A percentile compares a stretch with the other conserved stretches of the same genome.
These are phyloP conservation scores for Xylariaceae sp. DNA, from an alignment of 2,329 filamentous ascomycete species.

Conservation along the genomic window DNA sequence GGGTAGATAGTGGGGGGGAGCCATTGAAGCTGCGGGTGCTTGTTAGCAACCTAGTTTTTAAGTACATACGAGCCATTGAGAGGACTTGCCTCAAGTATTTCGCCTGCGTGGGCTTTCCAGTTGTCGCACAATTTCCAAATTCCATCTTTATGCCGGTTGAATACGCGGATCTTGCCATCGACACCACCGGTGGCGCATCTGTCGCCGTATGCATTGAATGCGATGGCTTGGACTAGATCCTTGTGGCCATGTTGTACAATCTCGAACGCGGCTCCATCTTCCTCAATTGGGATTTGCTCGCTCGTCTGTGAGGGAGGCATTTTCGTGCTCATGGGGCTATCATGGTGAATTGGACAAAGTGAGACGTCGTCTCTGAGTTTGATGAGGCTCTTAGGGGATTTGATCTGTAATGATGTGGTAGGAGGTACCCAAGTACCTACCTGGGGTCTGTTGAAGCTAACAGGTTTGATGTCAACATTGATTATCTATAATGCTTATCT, in stretches of 20 bases:
- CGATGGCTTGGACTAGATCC: constrained; percentile 80
- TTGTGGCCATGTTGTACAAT: constrained; percentile 75
- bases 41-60: constrained; percentile 19
- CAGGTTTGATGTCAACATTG: too few species aligned
- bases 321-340: constrained; percentile 7
- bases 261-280: constrained; percentile 54
- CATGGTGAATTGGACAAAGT: constrained; percentile 15
- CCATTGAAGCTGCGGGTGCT: constrained; percentile 75
- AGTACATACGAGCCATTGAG: neutral
- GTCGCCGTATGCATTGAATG: constrained; percentile 91
- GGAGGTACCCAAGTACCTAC: too few species aligned
- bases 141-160: constrained; percentile 78
- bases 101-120: constrained; percentile 87
- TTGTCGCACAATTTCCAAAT: constrained; percentile 82
- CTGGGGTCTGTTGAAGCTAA: too few species aligned
- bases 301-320: constrained; percentile 28
- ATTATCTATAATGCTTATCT: too few species aligned
- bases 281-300: constrained; percentile 22
- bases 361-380: neutral
- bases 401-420: too few species aligned
- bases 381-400: neutral
- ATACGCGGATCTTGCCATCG: constrained; percentile 91
- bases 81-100: constrained; percentile 77
- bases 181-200: constrained; percentile 89
- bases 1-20: constrained; percentile 86